A percentile compares a stretch with the other conserved stretches of the same genome.
Evolutionary conservation across 2,329 filamentous ascomycete species (phyloP).

Genomic region (Ophiocordyceps robertsii): DNA sequence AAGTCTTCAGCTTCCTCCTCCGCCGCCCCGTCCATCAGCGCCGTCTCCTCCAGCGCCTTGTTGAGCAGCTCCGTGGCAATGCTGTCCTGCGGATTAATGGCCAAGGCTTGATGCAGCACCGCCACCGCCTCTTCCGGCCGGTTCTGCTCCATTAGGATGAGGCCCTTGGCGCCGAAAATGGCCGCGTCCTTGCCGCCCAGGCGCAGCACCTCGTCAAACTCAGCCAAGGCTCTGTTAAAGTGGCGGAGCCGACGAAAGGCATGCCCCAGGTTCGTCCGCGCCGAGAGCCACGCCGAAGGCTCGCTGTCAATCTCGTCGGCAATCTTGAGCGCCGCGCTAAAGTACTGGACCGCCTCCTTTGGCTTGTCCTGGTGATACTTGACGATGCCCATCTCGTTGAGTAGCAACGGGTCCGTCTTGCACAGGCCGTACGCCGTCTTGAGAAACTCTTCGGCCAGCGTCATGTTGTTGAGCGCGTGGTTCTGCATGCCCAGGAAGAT

Average conservation of each 20-base stretch:
- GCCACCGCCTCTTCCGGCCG: slow-evolving; percentile 65
- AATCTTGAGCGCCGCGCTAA: slow-evolving; percentile 62
- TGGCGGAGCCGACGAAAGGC: slow-evolving; percentile 62
- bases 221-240: slow-evolving; percentile 56
- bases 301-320: slow-evolving; percentile 74
- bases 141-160: slow-evolving; percentile 69
- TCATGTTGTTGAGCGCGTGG: slow-evolving; percentile 88
- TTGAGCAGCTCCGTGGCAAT: slow-evolving; percentile 68
- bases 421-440: slow-evolving; percentile 77
- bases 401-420: slow-evolving; percentile 71
- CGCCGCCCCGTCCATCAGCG: slow-evolving; percentile 28
- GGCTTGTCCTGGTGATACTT: slow-evolving; percentile 81
- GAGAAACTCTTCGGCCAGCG: slow-evolving; percentile 84
- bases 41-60: slow-evolving; percentile 54
- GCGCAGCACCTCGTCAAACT: slow-evolving; percentile 80
- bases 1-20: slow-evolving; percentile 33
- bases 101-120: slow-evolving; percentile 72
- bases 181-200: slow-evolving; percentile 67
- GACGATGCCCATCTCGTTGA: slow-evolving; percentile 96
- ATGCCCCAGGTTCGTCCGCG: slow-evolving; percentile 80
- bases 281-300: slow-evolving; percentile 68
- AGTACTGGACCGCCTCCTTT: slow-evolving; percentile 62
- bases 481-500: slow-evolving; percentile 98
- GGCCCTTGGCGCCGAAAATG: slow-evolving; percentile 69
- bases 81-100: slow-evolving; percentile 65